Conservation (phyloP, 352 stramenopile genomes). For the Globisporangium takayamanum region DNA sequence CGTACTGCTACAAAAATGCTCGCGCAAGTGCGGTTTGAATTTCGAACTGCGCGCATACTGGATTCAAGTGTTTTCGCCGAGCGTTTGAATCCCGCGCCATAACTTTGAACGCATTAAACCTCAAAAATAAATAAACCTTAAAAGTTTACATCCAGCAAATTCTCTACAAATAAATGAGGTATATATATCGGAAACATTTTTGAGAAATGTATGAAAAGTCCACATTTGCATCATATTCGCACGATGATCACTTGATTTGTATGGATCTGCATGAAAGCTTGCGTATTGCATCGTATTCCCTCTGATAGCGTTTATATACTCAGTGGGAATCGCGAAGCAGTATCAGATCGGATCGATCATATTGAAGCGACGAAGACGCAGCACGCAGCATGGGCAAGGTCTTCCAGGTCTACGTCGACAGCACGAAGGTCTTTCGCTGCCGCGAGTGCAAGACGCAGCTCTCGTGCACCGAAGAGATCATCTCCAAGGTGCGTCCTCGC, state of each 20-base stretch:
- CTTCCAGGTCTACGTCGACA: slow-evolving; percentile 90
- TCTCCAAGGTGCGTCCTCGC: slow-evolving; percentile 81
- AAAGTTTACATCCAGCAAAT: background rate
- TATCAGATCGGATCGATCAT: background rate
- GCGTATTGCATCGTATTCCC: too few relatives aligned
- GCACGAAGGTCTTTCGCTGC: slow-evolving; percentile 87
- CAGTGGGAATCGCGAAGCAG: too few relatives aligned
- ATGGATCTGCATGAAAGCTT: background rate
- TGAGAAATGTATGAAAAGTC: background rate
- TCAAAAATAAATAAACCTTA: background rate
- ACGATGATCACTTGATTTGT: background rate
- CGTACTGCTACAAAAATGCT: slow-evolving; percentile 2
- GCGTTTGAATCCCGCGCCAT: slow-evolving; percentile 11
- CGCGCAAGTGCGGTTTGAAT: slow-evolving; percentile 17
- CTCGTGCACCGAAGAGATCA: slow-evolving; percentile 90
- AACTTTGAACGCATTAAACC: slow-evolving; percentile 1
- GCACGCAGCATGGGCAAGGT: slow-evolving; percentile 50
- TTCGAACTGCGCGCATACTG: slow-evolving; percentile 24
- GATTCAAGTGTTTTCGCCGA: slow-evolving; percentile 20
- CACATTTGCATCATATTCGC: background rate
- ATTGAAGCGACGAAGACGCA: background rate
- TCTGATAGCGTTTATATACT: too few relatives aligned
- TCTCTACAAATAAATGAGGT: background rate
- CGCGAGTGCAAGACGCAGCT: slow-evolving; percentile 89
- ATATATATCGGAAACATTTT: background rate